phyloP scores from a whole-genome alignment of 139 green algal genomes.

The Mesotaenium endlicherianum region DNA sequence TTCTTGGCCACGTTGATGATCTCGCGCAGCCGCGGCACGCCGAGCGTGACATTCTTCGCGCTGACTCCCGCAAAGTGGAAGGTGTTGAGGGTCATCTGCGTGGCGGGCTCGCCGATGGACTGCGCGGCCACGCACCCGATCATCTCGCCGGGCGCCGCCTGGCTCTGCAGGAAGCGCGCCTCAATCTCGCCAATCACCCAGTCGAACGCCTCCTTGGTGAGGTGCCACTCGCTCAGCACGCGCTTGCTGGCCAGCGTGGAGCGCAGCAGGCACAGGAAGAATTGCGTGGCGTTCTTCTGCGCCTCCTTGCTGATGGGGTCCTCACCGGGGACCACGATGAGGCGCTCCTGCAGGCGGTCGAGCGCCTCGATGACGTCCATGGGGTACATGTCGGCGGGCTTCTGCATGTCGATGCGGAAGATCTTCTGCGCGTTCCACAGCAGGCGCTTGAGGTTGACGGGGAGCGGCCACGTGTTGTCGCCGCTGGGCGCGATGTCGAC shows the following conservation, averaged over 20 bases:
- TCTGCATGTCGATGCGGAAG: slow-evolving; percentile 37
- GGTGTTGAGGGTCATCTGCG: slow-evolving; percentile 74
- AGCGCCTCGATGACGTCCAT: slow-evolving; percentile 66
- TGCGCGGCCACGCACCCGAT: slow-evolving; percentile 94
- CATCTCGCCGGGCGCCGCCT: slow-evolving; percentile 79
- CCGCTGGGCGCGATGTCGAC: slow-evolving; percentile 75
- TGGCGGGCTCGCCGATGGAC: slow-evolving; percentile 96
- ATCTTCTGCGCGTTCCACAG: slow-evolving; percentile 86
- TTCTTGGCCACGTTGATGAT: slow-evolving; percentile 99
- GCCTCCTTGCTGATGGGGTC: slow-evolving; percentile 84
- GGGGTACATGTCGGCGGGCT: slow-evolving; percentile 59
- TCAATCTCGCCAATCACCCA: slow-evolving; percentile 92
- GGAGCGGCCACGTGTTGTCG: slow-evolving; percentile 80
- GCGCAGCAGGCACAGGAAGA: slow-evolving; percentile 85
- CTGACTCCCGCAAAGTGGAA: slow-evolving; percentile 96
- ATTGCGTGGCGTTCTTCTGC: slow-evolving; percentile 92
- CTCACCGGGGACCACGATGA: slow-evolving; percentile 72
- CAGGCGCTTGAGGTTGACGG: slow-evolving; percentile 87
- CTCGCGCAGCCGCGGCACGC: slow-evolving; percentile 94
- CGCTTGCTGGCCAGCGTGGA: slow-evolving; percentile 84
- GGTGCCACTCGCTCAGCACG: slow-evolving; percentile 78
- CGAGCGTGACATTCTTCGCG: slow-evolving; percentile 98
- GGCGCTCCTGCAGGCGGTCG: slow-evolving; percentile 34
- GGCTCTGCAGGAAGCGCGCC: slow-evolving; percentile 65
- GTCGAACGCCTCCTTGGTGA: slow-evolving; percentile 79